Conservation (phyloP, 2,329 filamentous ascomycete genomes). For the Fusarium coicis region DNA sequence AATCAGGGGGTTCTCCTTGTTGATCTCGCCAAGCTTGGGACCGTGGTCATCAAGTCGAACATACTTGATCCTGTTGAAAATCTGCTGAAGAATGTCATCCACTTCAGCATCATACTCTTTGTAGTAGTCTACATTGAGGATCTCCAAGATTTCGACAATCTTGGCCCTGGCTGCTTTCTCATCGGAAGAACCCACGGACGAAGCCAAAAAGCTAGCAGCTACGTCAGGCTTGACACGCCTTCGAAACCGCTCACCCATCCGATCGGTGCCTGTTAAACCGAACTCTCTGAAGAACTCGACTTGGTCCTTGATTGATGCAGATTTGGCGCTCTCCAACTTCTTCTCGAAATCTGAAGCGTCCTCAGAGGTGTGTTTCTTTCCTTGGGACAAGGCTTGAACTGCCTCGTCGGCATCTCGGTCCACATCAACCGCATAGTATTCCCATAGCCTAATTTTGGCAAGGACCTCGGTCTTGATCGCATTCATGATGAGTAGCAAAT, state of each 20-base stretch:
- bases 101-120: slow-evolving; percentile 89
- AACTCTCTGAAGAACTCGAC: slow-evolving; percentile 74
- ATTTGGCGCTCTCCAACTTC: slow-evolving; percentile 59
- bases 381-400: slow-evolving; percentile 76
- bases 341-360: slow-evolving; percentile 50
- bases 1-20: slow-evolving; percentile 80
- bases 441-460: slow-evolving; percentile 83
- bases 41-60: slow-evolving; percentile 91
- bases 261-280: slow-evolving; percentile 76
- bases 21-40: slow-evolving; percentile 85
- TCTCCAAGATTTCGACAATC: slow-evolving; percentile 75
- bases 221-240: slow-evolving; percentile 76
- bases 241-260: slow-evolving; percentile 82
- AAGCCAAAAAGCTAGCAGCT: slow-evolving; percentile 66
- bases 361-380: slow-evolving; percentile 65
- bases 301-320: slow-evolving; percentile 58
- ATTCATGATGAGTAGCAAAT: slow-evolving; percentile 84
- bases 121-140: slow-evolving; percentile 89
- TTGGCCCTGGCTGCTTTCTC: slow-evolving; percentile 63
- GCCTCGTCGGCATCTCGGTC: slow-evolving; percentile 76
- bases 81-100: slow-evolving; percentile 84
- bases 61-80: slow-evolving; percentile 96
- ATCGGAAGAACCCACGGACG: slow-evolving; percentile 70
- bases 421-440: slow-evolving; percentile 89
- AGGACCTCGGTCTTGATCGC: slow-evolving; percentile 85